These are phyloP conservation scores for Ophiosphaerella korrae DNA, from an alignment of 2,329 filamentous ascomycete species.

Conservation along the genomic window DNA sequence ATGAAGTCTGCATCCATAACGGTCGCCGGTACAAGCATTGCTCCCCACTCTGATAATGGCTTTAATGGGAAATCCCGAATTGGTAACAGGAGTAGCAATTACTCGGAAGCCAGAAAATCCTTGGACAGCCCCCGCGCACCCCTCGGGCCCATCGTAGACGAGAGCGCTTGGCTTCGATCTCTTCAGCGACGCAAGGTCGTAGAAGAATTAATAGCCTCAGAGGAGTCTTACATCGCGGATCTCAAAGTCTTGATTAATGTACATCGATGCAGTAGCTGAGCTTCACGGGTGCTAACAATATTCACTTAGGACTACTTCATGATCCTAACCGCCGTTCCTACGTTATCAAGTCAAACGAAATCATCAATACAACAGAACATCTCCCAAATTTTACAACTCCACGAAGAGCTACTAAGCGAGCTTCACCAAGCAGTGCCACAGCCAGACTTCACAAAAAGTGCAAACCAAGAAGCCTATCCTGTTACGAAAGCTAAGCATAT, in stretches of 20 bases:
- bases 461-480: constrained; percentile 38
- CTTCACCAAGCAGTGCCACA: constrained; percentile 73
- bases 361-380: constrained; percentile 79
- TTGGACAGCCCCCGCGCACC: constrained; percentile 60
- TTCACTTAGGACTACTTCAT: constrained; percentile 52
- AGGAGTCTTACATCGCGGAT: constrained; percentile 87
- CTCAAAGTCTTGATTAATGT: constrained; percentile 86
- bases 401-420: constrained; percentile 78
- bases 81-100: constrained; percentile 63
- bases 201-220: constrained; percentile 83
- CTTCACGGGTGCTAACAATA: background rate
- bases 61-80: constrained; percentile 64
- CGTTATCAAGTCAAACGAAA: constrained; percentile 66
- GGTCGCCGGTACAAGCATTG: constrained; percentile 71
- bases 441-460: constrained; percentile 56
- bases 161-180: constrained; percentile 72
- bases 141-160: constrained; percentile 62
- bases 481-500: constrained; percentile 50
- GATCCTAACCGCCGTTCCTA: constrained; percentile 71
- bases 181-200: constrained; percentile 78
- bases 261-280: constrained; percentile 35
- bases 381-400: constrained; percentile 78
- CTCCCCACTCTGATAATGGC: constrained; percentile 63
- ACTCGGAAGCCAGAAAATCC: constrained; percentile 66
- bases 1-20: constrained; percentile 83